Evolutionary conservation across 768 basidiomycete genomes (phyloP).

Genomic region (Pulveroboletus sp.): DNA sequence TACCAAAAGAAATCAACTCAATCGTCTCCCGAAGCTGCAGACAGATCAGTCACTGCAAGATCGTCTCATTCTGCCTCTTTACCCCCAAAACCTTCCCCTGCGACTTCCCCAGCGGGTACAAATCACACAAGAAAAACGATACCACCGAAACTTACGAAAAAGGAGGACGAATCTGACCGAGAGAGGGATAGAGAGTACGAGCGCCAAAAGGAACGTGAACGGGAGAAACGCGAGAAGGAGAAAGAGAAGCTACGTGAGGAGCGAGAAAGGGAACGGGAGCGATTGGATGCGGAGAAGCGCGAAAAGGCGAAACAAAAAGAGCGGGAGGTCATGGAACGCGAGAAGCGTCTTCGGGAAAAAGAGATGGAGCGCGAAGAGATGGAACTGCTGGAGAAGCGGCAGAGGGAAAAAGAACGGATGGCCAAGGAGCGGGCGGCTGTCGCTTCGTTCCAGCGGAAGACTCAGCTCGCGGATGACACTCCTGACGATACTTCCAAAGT

Average conservation of each 20-base stretch:
- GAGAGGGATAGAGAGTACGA: slow-evolving; percentile 24
- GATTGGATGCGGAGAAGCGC: slow-evolving; percentile 19
- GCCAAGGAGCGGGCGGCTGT: slow-evolving; percentile 21
- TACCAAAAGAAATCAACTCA: slow-evolving; percentile 38
- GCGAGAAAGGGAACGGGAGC: slow-evolving; percentile 16
- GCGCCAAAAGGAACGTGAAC: slow-evolving; percentile 26
- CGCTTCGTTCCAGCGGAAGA: slow-evolving; percentile 40
- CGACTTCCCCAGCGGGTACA: slow-evolving; percentile 22
- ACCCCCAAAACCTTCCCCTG: slow-evolving; percentile 33
- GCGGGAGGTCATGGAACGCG: slow-evolving; percentile 22
- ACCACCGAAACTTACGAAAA: slow-evolving; percentile 19
- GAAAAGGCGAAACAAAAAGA: slow-evolving; percentile 20
- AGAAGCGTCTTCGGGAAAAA: slow-evolving; percentile 25
- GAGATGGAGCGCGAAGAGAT: slow-evolving; percentile 21
- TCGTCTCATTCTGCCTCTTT: slow-evolving; percentile 29
- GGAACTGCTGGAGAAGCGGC: slow-evolving; percentile 18
- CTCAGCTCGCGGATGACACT: slow-evolving; percentile 32
- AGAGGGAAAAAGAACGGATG: slow-evolving; percentile 23
- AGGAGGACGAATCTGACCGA: slow-evolving; percentile 28
- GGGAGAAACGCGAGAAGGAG: slow-evolving; percentile 11
- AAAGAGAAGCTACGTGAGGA: slow-evolving; percentile 23
- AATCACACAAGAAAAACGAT: slow-evolving; percentile 30
- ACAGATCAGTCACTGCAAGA: slow-evolving; percentile 29
- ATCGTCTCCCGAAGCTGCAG: slow-evolving; percentile 12
- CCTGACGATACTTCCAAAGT: slow-evolving; percentile 21